Evolutionary conservation across 495 filamentous ascomycete species (phyloP).

Genomic region (Xylaria sp.): DNA sequence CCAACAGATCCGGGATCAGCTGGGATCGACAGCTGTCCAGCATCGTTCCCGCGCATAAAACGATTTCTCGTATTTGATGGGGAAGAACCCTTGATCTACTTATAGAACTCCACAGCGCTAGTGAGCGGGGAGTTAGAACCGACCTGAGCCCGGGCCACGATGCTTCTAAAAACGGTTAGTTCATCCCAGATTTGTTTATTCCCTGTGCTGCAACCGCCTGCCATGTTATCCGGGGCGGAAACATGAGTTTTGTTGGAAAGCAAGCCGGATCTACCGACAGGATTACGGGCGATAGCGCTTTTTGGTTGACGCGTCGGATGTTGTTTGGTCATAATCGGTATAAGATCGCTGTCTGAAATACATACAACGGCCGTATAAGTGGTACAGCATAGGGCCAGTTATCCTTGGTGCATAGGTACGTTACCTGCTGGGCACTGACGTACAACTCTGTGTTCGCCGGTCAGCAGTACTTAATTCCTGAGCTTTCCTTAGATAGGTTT

Average conservation of each 20-base stretch:
- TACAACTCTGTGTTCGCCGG: not conserved
- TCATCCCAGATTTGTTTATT: not conserved
- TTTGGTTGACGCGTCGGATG: not conserved
- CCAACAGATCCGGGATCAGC: conserved; percentile 13
- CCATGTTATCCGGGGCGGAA: not conserved
- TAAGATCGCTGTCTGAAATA: conserved; percentile 1
- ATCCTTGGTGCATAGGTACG: not conserved
- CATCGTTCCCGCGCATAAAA: not conserved
- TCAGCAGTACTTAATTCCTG: not conserved
- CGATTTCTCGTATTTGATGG: conserved; percentile 22
- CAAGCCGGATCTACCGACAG: not conserved
- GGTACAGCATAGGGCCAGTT: not conserved
- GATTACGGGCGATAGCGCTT: not conserved
- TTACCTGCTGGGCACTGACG: too few species aligned
- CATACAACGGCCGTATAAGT: conserved; percentile 1
- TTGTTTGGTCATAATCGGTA: not conserved
- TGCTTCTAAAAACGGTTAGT: not conserved
- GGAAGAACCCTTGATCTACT: conserved; percentile 17
- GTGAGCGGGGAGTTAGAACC: conserved; percentile 10
- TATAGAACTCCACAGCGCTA: conserved; percentile 8
- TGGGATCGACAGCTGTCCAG: conserved; percentile 8
- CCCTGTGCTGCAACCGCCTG: not conserved
- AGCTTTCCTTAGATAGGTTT: not conserved
- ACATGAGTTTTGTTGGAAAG: not conserved
- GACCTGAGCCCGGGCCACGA: conserved; percentile 3